Base-by-base conservation (phyloP, 2,329 filamentous ascomycete genomes). In the Cryphonectria parasitica region DNA sequence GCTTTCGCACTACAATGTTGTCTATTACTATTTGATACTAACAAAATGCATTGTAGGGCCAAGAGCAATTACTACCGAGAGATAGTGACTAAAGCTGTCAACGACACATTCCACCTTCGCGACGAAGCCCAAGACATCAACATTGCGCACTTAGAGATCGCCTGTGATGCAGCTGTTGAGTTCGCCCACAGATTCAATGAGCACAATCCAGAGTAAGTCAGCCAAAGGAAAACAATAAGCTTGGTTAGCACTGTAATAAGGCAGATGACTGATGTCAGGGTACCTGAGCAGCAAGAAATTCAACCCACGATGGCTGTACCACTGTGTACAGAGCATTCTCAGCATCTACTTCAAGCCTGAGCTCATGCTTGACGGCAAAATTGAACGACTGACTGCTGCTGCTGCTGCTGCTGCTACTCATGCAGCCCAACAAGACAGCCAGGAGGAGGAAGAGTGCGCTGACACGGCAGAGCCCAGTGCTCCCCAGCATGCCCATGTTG, bases 101-200 rank as follows among this genome's bases (percentile, higher is more conserved):
- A 56, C 0, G 8, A 60, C 34, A 43, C 43, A 13, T 65, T 71
- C 15, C 62, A 60, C 22, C 66, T 71, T 28, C 64, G 41, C 10
- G 17, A 28, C 17, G 28, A n/a, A 1, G 69, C 69, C 31, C n/a
- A 15, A 6, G 67, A 71, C 67, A 34, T 17, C 13, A 25, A 62
- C 8, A 34, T 68, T 22, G 69, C 69, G 17, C 64, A 69, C 63
- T 17, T 71, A 15, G 69, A 71, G 36, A 69, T 71, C 4, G 63
- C 68, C 36, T 45, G 54, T 7, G 69, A 71, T n/a, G 69, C 69
- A 19, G 69, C 69, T 28, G 39, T 71, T 15, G 31, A 63, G 11
- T 66, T 62, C 11, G 41, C 60, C 4, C 19, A 62, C 13, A 22
- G 25, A 0, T 71, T 63, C 63, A 71, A 66, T 10, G 28, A 31